A percentile compares a stretch with the other conserved stretches of the same genome.
phyloP scores from a whole-genome alignment of 1,284 basidiomycete species.

The Malassezia sympodialis region DNA sequence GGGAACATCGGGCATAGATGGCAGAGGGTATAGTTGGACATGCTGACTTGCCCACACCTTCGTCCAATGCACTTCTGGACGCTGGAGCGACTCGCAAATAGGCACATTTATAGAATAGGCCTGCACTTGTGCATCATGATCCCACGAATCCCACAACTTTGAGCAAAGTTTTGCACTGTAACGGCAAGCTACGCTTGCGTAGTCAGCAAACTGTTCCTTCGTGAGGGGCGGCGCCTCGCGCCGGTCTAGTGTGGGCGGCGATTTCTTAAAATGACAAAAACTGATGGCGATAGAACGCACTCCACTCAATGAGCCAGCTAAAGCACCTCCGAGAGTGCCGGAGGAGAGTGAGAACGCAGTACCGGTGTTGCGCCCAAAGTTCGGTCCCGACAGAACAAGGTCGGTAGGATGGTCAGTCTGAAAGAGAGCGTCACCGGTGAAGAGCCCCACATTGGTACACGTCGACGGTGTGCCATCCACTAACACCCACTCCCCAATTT shows the following conservation, averaged over 20 bases:
- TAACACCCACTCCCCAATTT: slow-evolving; percentile 42
- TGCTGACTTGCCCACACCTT: slow-evolving; percentile 33
- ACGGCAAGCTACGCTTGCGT: slow-evolving; percentile 22
- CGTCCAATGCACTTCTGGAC: slow-evolving; percentile 38
- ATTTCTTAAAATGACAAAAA: slow-evolving; percentile 35
- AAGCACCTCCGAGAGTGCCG: slow-evolving; percentile 42
- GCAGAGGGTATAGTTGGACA: slow-evolving; percentile 1
- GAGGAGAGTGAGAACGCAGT: slow-evolving; percentile 42
- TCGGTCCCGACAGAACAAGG: slow-evolving; percentile 44
- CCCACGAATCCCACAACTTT: slow-evolving; percentile 33
- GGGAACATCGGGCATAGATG: not conserved
- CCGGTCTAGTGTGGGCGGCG: slow-evolving; percentile 25
- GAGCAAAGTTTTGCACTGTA: slow-evolving; percentile 24
- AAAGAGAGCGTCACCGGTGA: slow-evolving; percentile 30
- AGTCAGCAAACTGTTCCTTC: slow-evolving; percentile 6
- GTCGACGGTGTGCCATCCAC: slow-evolving; percentile 43
- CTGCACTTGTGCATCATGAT: slow-evolving; percentile 24
- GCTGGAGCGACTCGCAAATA: slow-evolving; percentile 29
- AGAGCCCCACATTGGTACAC: slow-evolving; percentile 40
- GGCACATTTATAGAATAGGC: slow-evolving; percentile 44
- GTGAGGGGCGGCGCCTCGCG: slow-evolving; percentile 20
- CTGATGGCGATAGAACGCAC: slow-evolving; percentile 34
- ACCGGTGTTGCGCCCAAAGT: slow-evolving; percentile 45
- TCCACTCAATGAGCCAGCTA: slow-evolving; percentile 34
- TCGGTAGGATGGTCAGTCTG: slow-evolving; percentile 24